Evolutionary conservation across 2,329 filamentous ascomycete genomes (phyloP).

Genomic region (Didymella exigua): DNA sequence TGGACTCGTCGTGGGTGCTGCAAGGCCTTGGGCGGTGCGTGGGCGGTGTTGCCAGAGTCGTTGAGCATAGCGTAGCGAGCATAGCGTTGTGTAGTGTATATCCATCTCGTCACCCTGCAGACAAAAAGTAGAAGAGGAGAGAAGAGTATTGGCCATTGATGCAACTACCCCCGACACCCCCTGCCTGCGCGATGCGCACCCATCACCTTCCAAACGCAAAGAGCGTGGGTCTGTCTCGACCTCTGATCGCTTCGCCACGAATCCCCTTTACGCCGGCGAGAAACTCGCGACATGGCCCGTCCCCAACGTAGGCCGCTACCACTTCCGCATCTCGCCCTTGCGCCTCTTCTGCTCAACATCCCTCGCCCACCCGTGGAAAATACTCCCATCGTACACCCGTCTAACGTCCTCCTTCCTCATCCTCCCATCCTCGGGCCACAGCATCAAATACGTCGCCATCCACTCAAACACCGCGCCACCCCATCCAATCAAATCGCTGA

Average conservation of each 20-base stretch:
- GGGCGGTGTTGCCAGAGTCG: neutral
- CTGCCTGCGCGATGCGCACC: too few relatives aligned
- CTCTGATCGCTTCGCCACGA: too few relatives aligned
- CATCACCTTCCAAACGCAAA: too few relatives aligned
- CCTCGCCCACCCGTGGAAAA: slow-evolving; percentile 49
- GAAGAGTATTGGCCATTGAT: too few relatives aligned
- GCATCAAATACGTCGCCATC: slow-evolving; percentile 58
- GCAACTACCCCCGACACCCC: too few relatives aligned
- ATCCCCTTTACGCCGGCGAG: too few relatives aligned
- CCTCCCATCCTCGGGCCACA: slow-evolving; percentile 62
- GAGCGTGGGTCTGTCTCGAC: too few relatives aligned
- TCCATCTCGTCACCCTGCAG: too few relatives aligned
- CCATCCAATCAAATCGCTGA: slow-evolving; percentile 55
- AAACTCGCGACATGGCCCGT: too few relatives aligned
- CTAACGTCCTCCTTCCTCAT: slow-evolving; percentile 64
- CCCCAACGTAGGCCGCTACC: neutral
- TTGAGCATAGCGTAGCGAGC: neutral
- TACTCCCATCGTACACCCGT: slow-evolving; percentile 59
- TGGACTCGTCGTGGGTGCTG: too few relatives aligned
- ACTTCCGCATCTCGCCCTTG: slow-evolving; percentile 7
- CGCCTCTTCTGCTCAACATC: slow-evolving; percentile 13
- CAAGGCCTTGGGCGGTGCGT: neutral
- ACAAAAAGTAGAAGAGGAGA: too few relatives aligned
- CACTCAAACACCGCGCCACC: slow-evolving; percentile 54
- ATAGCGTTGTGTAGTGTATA: too few relatives aligned